These are phyloP conservation scores for Leptographium flavum DNA, from an alignment of 2,329 filamentous ascomycete species.

Conservation along the genomic window DNA sequence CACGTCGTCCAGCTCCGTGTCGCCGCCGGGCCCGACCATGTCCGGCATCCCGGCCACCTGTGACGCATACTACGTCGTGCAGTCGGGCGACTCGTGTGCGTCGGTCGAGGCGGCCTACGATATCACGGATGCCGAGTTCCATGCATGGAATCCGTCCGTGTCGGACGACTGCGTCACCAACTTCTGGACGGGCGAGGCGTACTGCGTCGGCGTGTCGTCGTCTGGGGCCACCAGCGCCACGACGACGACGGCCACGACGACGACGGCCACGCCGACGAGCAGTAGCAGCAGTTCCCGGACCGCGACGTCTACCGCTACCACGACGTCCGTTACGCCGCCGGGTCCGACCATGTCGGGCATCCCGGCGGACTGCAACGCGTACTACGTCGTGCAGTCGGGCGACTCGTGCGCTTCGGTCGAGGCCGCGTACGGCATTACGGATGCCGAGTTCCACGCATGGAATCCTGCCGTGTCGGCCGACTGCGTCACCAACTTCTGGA, in stretches of 20 bases:
- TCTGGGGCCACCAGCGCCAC: too few species aligned
- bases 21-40: background rate
- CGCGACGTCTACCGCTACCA: too few species aligned
- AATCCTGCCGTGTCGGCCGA: constrained; percentile 16
- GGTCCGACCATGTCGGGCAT: background rate
- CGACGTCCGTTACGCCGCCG: background rate
- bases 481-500: constrained; percentile 16
- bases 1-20: background rate
- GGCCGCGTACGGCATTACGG: constrained; percentile 11
- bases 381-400: background rate
- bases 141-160: constrained; percentile 16
- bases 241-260: too few species aligned
- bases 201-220: constrained; percentile 13
- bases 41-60: background rate
- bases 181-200: constrained; percentile 14
- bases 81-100: background rate
- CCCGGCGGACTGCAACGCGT: background rate
- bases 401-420: background rate
- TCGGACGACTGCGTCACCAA: constrained; percentile 15
- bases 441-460: constrained; percentile 15
- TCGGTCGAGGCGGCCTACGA: background rate
- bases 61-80: background rate
- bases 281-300: too few species aligned
- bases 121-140: constrained; percentile 15
- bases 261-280: too few species aligned